These are phyloP conservation scores for Raffaelea ambrosiae DNA, from an alignment of 2,329 filamentous ascomycete species.

Conservation along the genomic window DNA sequence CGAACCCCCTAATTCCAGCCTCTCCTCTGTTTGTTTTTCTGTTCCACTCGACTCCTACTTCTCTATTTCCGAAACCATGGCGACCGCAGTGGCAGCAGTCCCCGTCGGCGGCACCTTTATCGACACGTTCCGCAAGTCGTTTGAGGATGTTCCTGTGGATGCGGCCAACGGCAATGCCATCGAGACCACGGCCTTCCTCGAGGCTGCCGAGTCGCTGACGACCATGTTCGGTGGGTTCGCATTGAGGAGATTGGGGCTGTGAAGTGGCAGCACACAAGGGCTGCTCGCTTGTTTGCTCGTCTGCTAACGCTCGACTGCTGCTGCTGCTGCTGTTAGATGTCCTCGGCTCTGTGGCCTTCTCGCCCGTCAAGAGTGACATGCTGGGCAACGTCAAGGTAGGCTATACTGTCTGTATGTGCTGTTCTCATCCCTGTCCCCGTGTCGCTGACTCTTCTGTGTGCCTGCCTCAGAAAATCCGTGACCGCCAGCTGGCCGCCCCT, in stretches of 20 bases:
- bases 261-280: too few species aligned
- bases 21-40: neutral
- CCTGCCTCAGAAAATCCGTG: slow-evolving; percentile 67
- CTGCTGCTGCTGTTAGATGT: slow-evolving; percentile 47
- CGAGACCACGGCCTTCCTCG: slow-evolving; percentile 78
- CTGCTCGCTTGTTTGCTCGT: too few species aligned
- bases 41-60: neutral
- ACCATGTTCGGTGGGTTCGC: slow-evolving; percentile 68
- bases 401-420: slow-evolving; percentile 1
- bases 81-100: slow-evolving; percentile 40
- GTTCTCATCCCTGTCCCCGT: too few species aligned
- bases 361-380: slow-evolving; percentile 86
- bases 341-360: slow-evolving; percentile 68
- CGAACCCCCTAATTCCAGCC: neutral
- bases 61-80: slow-evolving; percentile 18
- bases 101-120: slow-evolving; percentile 72
- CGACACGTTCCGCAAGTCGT: slow-evolving; percentile 75
- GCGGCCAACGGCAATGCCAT: slow-evolving; percentile 67
- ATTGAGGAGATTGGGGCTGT: too few species aligned
- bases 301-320: too few species aligned
- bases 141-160: slow-evolving; percentile 72
- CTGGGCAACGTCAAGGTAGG: slow-evolving; percentile 80
- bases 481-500: slow-evolving; percentile 70
- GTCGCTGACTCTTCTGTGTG: neutral
- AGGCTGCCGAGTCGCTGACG: slow-evolving; percentile 79